Evolutionary conservation across 2,329 filamentous ascomycete genomes (phyloP), one percentile per base, ranked within the genome.

Genomic region (Neofusicoccum umdonicola): DNA sequence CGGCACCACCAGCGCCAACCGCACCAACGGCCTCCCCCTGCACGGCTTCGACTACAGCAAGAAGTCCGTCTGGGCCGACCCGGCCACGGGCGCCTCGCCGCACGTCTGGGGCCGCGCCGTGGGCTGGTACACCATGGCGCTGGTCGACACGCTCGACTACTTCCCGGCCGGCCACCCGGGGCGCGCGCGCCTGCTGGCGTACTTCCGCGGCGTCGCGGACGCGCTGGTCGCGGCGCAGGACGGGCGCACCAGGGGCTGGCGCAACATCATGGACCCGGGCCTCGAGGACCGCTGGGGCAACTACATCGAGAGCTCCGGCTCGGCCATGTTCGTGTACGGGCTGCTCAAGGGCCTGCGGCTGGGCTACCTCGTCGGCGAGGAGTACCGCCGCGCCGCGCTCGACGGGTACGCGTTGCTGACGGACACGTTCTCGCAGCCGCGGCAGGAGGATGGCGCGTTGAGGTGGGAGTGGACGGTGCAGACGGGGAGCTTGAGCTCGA

Each of bases 291-390:
- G 66, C 45, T 67, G 79, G 52, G 84, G 84, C 1, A 88, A 89
- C 72, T 88, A 85, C 71, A 82, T 88, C 51, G 84, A 88, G 74
- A 84, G 83, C 39, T 86, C 84, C 34, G 85, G 81, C 4, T 83
- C 83, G 1, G 84, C 84, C 3, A 85, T 88, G 73, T 77, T 77
- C 65, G 71, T 74, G 3, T 77, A 76, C 66, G 70, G 69, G 3
- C 73, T 72, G 66, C 65, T 75, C 64, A 77, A 77, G 70, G 73
- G 73, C 11, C 66, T 75, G 15, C 69, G 75, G 50, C 69, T 70
- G 5, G 75, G 75, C 4, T 66, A 77, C 64, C 64, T 77, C 61
- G 35, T 41, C 17, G 70, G 73, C 12, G 66, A 67, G 19, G 80
- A 79, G 69, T 82, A 79, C 68, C 74, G 76, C 8, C 67, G 73